These are phyloP conservation scores for Rhynchospora pubera DNA, from an alignment of 176 grass and related monocot genomes.

Conservation along the genomic window DNA sequence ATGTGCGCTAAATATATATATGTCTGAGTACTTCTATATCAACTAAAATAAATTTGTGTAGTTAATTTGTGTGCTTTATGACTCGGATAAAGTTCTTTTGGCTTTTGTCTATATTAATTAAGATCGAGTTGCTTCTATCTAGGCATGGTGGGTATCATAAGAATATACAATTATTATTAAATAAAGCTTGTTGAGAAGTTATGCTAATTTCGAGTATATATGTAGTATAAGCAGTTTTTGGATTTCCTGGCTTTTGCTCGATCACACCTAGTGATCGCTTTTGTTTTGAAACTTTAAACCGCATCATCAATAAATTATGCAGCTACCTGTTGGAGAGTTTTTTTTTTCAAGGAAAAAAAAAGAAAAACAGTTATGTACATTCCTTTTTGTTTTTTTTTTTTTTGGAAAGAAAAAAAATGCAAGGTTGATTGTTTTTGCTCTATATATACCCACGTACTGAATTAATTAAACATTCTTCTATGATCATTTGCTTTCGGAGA, in stretches of 20 bases:
- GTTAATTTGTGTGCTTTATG: conserved; percentile 3
- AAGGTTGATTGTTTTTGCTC: background rate
- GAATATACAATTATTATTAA: background rate
- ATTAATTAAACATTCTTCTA: background rate
- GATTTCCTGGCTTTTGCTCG: background rate
- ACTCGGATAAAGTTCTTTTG: background rate
- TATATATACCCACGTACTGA: background rate
- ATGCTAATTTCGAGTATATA: background rate
- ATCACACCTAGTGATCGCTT: background rate
- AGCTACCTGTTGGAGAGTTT: no score
- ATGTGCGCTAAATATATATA: background rate
- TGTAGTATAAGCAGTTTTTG: background rate
- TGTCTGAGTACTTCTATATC: background rate
- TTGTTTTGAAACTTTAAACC: background rate
- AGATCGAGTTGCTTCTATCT: background rate
- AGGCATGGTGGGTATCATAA: background rate
- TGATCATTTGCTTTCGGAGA: background rate
- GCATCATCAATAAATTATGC: no score
- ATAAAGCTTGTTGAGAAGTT: background rate
- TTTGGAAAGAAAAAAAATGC: no score
- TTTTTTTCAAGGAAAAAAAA: no score
- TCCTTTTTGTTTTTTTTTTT: no score
- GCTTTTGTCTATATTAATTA: background rate
- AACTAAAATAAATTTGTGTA: conserved; percentile 10
- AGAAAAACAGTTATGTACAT: no score